Percentiles rank a stretch among this genome's conserved stretches.
These are phyloP conservation scores for Cardamine chenopodiifolia DNA, from an alignment of 345 rosid genomes.

Conservation along the genomic window DNA sequence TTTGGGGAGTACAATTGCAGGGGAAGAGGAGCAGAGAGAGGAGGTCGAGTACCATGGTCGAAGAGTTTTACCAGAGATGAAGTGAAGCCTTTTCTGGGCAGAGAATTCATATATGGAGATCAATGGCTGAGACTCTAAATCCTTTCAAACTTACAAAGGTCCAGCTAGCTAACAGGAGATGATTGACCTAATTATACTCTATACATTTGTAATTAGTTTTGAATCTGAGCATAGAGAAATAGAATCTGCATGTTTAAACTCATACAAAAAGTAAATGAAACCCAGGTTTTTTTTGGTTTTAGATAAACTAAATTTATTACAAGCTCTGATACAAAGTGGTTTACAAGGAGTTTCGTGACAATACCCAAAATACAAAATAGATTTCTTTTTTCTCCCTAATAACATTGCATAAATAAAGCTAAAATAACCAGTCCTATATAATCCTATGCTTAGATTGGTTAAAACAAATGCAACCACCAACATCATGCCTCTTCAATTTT, in stretches of 20 bases:
- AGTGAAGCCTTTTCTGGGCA: constrained; percentile 58
- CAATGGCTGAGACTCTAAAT: constrained; percentile 75
- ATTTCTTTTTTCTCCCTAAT: background rate
- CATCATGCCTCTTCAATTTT: constrained; percentile 45
- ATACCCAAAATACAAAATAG: constrained; percentile 21
- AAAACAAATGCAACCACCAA: constrained; percentile 46
- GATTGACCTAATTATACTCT: constrained; percentile 22
- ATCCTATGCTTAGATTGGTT: constrained; percentile 34
- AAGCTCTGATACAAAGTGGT: constrained; percentile 24
- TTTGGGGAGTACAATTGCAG: constrained; percentile 80
- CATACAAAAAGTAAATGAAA: background rate
- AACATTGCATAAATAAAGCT: constrained; percentile 24
- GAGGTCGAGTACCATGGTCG: constrained; percentile 69
- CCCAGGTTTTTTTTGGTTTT: constrained; percentile 23
- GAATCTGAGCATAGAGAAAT: background rate
- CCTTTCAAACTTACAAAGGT: constrained; percentile 1
- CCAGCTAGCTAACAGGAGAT: constrained; percentile 34
- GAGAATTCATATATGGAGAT: constrained; percentile 66
- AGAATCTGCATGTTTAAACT: constrained; percentile 15
- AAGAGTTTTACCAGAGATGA: constrained; percentile 56
- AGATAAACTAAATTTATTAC: constrained; percentile 15
- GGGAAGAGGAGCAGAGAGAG: constrained; percentile 78
- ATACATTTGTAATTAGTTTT: constrained; percentile 37
- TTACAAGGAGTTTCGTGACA: constrained; percentile 18
- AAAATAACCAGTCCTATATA: constrained; percentile 23